phyloP scores from a whole-genome alignment of 495 filamentous ascomycete species.

The Aspergillus sparsus region DNA sequence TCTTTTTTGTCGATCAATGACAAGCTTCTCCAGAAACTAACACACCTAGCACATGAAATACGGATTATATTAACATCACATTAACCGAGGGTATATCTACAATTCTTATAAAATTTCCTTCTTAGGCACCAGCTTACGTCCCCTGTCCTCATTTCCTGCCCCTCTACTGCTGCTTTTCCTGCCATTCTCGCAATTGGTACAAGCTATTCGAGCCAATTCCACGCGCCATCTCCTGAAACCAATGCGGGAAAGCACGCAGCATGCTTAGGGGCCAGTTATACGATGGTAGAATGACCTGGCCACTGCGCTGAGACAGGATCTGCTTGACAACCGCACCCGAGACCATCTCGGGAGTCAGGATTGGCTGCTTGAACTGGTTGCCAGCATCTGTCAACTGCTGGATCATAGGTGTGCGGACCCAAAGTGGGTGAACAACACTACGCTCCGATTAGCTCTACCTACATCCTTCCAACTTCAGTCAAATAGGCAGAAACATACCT shows the following conservation, averaged over 20 bases:
- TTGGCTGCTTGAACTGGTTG: conserved; percentile 37
- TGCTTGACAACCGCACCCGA: conserved; percentile 43
- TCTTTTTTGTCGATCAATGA: too few relatives aligned
- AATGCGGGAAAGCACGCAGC: conserved; percentile 41
- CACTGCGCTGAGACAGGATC: conserved; percentile 44
- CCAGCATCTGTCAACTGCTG: conserved; percentile 42
- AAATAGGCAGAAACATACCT: conserved; percentile 31
- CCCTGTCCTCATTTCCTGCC: background rate
- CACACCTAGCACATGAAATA: background rate
- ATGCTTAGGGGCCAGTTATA: conserved; percentile 27
- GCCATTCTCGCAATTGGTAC: conserved; percentile 22
- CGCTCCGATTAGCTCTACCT: background rate
- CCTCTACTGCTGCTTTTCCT: conserved; percentile 2
- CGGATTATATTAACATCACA: background rate
- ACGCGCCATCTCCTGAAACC: conserved; percentile 44
- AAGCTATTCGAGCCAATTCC: conserved; percentile 31
- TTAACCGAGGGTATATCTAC: conserved; percentile 5
- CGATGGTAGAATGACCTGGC: conserved; percentile 41
- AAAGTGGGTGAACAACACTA: conserved; percentile 47
- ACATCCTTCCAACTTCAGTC: background rate
- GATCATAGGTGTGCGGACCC: conserved; percentile 51
- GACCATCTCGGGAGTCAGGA: conserved; percentile 41
- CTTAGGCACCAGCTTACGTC: too few relatives aligned
- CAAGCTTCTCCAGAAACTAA: too few relatives aligned
- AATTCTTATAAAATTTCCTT: background rate